Evolutionary conservation across 495 filamentous ascomycete species (phyloP).

Genomic region (Beverwykella pulmonaria): DNA sequence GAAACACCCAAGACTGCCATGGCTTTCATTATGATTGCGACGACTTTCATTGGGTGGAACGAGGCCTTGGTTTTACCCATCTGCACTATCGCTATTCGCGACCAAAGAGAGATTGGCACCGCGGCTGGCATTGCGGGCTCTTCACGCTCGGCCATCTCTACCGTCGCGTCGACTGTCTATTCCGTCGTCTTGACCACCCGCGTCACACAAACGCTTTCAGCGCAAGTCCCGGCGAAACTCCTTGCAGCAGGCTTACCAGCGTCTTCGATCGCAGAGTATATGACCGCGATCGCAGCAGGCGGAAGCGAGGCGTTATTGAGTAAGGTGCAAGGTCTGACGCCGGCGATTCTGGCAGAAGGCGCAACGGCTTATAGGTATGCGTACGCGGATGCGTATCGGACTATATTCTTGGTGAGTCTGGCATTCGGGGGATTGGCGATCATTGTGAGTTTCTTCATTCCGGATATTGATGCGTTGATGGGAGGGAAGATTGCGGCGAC

Average conservation of each 20-base stretch:
- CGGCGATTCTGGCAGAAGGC: slow-evolving; percentile 27
- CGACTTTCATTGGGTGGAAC: slow-evolving; percentile 40
- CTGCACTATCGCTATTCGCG: slow-evolving; percentile 36
- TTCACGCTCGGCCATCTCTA: slow-evolving; percentile 31
- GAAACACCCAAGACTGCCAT: slow-evolving; percentile 24
- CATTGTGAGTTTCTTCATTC: slow-evolving; percentile 32
- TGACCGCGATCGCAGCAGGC: slow-evolving; percentile 26
- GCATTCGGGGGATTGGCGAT: slow-evolving; percentile 37
- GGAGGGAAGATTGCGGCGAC: slow-evolving; percentile 23
- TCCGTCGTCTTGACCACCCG: slow-evolving; percentile 30
- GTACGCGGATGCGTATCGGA: slow-evolving; percentile 39
- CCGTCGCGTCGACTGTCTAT: slow-evolving; percentile 33
- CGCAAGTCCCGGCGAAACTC: slow-evolving; percentile 24
- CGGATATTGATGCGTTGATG: slow-evolving; percentile 35
- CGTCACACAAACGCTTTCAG: slow-evolving; percentile 6
- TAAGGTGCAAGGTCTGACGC: slow-evolving; percentile 32
- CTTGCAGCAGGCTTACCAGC: slow-evolving; percentile 30
- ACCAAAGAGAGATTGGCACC: slow-evolving; percentile 40
- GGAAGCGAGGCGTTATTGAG: slow-evolving; percentile 16
- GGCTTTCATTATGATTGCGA: slow-evolving; percentile 28
- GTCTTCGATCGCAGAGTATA: slow-evolving; percentile 24
- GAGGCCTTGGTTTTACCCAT: slow-evolving; percentile 33
- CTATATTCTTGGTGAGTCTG: slow-evolving; percentile 34
- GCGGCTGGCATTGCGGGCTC: slow-evolving; percentile 36
- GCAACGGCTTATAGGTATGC: slow-evolving; percentile 34